These are phyloP conservation scores for Didymella glomerata DNA, from an alignment of 2,329 filamentous ascomycete genomes.

Conservation along the genomic window DNA sequence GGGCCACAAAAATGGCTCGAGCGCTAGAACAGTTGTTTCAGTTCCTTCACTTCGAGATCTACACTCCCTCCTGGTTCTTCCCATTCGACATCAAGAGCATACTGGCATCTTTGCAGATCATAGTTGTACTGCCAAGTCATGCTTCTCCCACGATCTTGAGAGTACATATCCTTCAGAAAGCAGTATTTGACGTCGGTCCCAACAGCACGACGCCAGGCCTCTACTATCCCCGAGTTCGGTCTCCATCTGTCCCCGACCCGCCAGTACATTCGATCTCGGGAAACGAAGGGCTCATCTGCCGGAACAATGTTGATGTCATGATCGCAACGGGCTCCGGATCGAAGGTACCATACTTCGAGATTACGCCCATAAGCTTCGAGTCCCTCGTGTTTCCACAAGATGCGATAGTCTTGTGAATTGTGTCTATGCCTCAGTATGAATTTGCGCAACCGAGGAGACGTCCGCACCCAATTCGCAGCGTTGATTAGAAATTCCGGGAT, in stretches of 20 bases:
- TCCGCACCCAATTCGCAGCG: not conserved
- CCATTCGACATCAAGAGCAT: not conserved
- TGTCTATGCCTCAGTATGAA: not conserved
- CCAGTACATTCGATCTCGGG: not conserved
- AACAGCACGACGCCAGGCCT: not conserved
- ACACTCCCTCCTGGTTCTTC: not conserved
- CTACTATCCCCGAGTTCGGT: not conserved
- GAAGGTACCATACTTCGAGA: not conserved
- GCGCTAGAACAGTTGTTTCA: not conserved
- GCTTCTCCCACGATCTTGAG: too few species aligned
- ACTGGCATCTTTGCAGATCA: not conserved
- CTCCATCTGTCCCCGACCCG: constrained; percentile 5
- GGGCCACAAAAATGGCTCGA: not conserved
- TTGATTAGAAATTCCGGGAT: not conserved
- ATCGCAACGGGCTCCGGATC: not conserved
- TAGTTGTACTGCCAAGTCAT: not conserved
- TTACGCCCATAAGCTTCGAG: not conserved
- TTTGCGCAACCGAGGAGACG: not conserved
- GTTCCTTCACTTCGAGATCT: not conserved
- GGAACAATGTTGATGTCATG: not conserved
- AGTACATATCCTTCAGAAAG: not conserved
- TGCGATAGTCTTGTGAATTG: not conserved
- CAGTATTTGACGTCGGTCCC: not conserved
- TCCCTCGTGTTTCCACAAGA: not conserved
- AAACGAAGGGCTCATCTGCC: not conserved